Evolutionary conservation across 495 filamentous ascomycete species (phyloP).

Genomic region (Xylaria castorea): DNA sequence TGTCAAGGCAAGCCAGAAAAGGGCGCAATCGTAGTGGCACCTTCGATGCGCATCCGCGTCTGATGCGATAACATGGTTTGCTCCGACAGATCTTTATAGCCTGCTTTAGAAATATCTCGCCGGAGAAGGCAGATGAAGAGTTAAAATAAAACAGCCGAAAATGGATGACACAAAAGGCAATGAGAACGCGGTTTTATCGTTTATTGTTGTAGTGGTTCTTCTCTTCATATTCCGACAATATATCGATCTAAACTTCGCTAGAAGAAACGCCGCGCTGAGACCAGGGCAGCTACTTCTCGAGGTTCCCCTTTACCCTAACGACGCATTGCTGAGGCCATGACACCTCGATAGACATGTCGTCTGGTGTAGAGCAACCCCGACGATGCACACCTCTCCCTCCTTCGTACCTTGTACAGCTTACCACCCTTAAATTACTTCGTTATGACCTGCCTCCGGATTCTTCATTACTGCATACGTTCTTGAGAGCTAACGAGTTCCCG

Average conservation of each 20-base stretch:
- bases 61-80: background rate
- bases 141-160: background rate
- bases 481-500: slow-evolving; percentile 2
- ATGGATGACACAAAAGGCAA: background rate
- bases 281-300: background rate
- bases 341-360: background rate
- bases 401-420: background rate
- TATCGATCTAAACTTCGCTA: background rate
- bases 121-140: background rate
- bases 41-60: background rate
- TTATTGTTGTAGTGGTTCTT: background rate
- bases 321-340: background rate
- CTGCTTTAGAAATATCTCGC: background rate
- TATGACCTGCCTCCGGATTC: slow-evolving; percentile 17
- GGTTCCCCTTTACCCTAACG: background rate
- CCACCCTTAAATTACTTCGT: slow-evolving; percentile 31
- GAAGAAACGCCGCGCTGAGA: background rate
- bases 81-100: background rate
- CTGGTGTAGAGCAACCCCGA: background rate
- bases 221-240: background rate
- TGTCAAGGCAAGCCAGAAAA: background rate
- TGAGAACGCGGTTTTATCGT: slow-evolving; percentile 3
- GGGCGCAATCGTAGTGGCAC: background rate
- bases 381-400: background rate
- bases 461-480: slow-evolving; percentile 31